Evolutionary conservation across 306 rosid species (phyloP).

Genomic region (Inga laurina): DNA sequence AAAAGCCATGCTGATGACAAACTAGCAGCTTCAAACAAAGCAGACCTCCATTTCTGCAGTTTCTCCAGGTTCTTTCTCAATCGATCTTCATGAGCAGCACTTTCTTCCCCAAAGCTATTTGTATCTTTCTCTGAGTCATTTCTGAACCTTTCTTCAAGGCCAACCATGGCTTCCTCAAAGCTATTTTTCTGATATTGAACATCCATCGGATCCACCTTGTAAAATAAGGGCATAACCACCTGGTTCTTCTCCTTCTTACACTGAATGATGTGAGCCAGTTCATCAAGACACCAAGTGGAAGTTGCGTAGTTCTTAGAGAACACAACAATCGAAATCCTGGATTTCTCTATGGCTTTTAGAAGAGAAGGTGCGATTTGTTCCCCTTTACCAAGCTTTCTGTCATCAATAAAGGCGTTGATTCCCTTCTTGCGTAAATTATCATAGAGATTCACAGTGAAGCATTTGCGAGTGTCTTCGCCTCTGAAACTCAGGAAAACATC

Average conservation of each 20-base stretch:
- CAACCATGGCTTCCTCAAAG: background rate
- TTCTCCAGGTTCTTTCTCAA: background rate
- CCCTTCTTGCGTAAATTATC: background rate
- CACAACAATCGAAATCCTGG: too few species aligned
- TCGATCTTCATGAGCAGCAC: background rate
- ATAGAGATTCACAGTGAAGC: background rate
- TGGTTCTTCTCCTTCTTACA: background rate
- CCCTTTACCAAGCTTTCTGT: background rate
- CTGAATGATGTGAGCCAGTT: background rate
- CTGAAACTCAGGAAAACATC: constrained; percentile 2
- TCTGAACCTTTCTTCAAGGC: background rate
- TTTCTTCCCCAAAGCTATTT: background rate
- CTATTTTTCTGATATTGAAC: background rate
- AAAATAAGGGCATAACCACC: constrained; percentile 5
- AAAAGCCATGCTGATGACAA: background rate
- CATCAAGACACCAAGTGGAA: background rate
- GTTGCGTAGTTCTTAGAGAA: too few species aligned
- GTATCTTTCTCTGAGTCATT: background rate
- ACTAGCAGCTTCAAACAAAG: background rate
- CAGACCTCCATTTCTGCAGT: background rate
- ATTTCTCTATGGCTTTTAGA: too few species aligned
- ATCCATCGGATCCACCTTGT: constrained; percentile 22
- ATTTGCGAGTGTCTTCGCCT: background rate
- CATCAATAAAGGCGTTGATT: background rate
- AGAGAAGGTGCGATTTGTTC: too few species aligned